Evolutionary conservation across 2,329 filamentous ascomycete species (phyloP).

Genomic region (Xylaria hypoxylon): DNA sequence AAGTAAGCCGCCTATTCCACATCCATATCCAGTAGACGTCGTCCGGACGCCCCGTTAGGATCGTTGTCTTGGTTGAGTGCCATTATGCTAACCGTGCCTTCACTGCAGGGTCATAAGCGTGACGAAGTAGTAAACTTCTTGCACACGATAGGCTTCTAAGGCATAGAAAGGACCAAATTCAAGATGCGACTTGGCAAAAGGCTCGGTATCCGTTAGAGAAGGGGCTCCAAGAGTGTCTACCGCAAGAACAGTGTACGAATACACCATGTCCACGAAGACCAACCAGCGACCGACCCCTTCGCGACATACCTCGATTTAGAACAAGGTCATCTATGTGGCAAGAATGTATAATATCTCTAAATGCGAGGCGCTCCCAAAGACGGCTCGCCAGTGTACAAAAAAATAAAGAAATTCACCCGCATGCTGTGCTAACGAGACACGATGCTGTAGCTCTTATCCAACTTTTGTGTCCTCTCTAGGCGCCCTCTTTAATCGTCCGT

Average conservation of each 20-base stretch:
- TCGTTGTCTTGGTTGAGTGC: not conserved
- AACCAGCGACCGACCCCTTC: constrained; percentile 3
- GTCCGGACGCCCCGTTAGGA: not conserved
- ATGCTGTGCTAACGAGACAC: constrained; percentile 23
- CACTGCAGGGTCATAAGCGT: constrained; percentile 42
- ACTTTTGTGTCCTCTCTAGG: constrained; percentile 36
- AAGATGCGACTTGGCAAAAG: not conserved
- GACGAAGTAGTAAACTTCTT: constrained; percentile 44
- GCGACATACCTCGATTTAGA: constrained; percentile 15
- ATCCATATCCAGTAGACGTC: not conserved
- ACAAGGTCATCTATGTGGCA: constrained; percentile 22
- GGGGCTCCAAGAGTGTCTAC: not conserved
- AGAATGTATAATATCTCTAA: constrained; percentile 38
- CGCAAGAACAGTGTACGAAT: constrained; percentile 22
- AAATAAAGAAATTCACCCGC: constrained; percentile 21
- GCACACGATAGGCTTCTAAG: constrained; percentile 45
- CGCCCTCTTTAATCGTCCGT: constrained; percentile 34
- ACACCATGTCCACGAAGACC: constrained; percentile 9
- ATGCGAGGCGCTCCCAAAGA: constrained; percentile 25
- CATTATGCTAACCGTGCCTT: constrained; percentile 15
- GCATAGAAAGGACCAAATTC: not conserved
- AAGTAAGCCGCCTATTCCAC: constrained; percentile 60
- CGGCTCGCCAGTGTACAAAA: constrained; percentile 39
- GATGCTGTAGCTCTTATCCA: constrained; percentile 26
- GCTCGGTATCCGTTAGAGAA: constrained; percentile 2